phyloP scores from a whole-genome alignment of 2,329 filamentous ascomycete species.

The Microcyclospora tardicrescens region DNA sequence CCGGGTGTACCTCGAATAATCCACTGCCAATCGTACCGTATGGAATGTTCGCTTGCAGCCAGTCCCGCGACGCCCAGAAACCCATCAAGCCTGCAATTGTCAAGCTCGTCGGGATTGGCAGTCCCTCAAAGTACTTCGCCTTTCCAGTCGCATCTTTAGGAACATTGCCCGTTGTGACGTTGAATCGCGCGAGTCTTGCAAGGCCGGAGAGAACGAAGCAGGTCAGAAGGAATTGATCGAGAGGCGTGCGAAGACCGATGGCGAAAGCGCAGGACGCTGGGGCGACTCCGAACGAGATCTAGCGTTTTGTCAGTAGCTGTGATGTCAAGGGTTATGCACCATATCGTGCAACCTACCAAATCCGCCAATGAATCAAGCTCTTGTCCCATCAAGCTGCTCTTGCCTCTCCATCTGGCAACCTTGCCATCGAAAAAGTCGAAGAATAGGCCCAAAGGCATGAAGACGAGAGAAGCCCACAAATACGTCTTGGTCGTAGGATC shows the following conservation, averaged over 20 bases:
- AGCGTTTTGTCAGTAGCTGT: neutral
- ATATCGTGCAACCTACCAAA: conserved; percentile 48
- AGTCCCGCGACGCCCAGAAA: conserved; percentile 72
- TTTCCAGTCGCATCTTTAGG: conserved; percentile 90
- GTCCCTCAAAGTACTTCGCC: conserved; percentile 91
- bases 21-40: conserved; percentile 56
- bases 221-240: conserved; percentile 69
- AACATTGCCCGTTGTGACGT: conserved; percentile 79
- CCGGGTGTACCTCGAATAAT: conserved; percentile 69
- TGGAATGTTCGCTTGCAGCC: conserved; percentile 68
- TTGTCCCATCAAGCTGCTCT: conserved; percentile 95
- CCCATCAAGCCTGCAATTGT: conserved; percentile 73
- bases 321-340: neutral
- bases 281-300: conserved; percentile 93
- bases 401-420: conserved; percentile 90
- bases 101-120: conserved; percentile 84
- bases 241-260: conserved; percentile 68
- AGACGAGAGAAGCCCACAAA: conserved; percentile 68
- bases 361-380: conserved; percentile 94
- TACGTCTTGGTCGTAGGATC: conserved; percentile 48
- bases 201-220: conserved; percentile 94
- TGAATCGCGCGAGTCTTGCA: conserved; percentile 89
- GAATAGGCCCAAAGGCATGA: conserved; percentile 87
- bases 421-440: conserved; percentile 98
- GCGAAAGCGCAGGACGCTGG: conserved; percentile 80